Percentiles rank a stretch among this genome's conserved stretches.
Evolutionary conservation across 176 grass and related monocot genomes (phyloP).

Genomic region (Phyllostachys edulis): DNA sequence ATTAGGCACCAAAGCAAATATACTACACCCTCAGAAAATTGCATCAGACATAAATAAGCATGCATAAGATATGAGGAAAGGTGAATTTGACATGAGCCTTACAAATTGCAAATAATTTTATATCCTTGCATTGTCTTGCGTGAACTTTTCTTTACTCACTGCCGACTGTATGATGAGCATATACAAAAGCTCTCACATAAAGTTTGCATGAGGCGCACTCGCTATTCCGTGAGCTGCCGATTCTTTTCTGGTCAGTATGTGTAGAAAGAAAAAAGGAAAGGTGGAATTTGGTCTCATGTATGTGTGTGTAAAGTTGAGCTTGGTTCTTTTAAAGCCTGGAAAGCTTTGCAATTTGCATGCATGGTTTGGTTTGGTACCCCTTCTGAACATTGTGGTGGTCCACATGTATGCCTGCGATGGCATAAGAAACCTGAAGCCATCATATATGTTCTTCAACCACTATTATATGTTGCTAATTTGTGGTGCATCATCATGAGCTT

Average conservation of each 20-base stretch:
- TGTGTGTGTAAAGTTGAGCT: constrained; percentile 46
- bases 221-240: constrained; percentile 1
- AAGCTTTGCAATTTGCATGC: constrained; percentile 43
- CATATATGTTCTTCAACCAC: constrained; percentile 37
- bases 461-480: constrained; percentile 37
- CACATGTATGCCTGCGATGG: constrained; percentile 20
- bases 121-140: neutral
- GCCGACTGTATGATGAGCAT: constrained; percentile 17
- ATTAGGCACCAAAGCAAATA: neutral
- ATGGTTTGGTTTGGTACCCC: constrained; percentile 12
- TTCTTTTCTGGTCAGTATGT: constrained; percentile 19
- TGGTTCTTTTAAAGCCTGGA: constrained; percentile 63
- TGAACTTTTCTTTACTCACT: constrained; percentile 17
- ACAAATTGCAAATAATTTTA: neutral
- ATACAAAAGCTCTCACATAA: neutral
- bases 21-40: neutral
- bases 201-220: constrained; percentile 24
- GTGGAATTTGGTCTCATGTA: constrained; percentile 49
- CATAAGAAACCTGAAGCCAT: constrained; percentile 41
- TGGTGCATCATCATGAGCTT: constrained; percentile 44
- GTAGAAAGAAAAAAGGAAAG: constrained; percentile 16
- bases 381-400: constrained; percentile 36
- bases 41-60: neutral
- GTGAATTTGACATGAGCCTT: neutral
- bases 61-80: neutral